phyloP scores from a whole-genome alignment of 352 stramenopile species.

The Aphanomyces cochlioides region DNA sequence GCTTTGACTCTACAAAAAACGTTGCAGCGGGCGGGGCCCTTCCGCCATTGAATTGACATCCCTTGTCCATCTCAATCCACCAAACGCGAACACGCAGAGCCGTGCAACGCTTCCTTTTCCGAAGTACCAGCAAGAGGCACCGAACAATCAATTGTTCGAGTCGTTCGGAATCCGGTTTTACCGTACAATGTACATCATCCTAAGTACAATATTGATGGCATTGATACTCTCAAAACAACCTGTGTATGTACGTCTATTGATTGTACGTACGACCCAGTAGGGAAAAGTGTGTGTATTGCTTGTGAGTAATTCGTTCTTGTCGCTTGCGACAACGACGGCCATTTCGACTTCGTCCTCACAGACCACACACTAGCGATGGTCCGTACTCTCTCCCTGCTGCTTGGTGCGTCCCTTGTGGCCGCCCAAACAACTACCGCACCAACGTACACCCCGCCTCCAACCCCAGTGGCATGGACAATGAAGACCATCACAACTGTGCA shows the following conservation, averaged over 20 bases:
- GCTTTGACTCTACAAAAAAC: no score
- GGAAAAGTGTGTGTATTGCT: neutral
- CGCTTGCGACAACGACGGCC: neutral
- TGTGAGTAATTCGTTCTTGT: neutral
- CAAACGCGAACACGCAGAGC: neutral
- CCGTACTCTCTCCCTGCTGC: slow-evolving; percentile 12
- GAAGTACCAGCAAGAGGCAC: neutral
- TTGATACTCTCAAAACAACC: neutral
- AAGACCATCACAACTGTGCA: slow-evolving; percentile 48
- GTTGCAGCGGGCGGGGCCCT: no score
- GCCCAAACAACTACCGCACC: neutral
- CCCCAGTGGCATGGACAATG: slow-evolving; percentile 42
- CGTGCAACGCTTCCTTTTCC: no score
- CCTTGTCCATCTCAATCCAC: neutral
- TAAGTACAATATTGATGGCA: neutral
- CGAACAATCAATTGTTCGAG: neutral
- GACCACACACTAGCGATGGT: slow-evolving; percentile 19
- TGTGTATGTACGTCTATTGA: neutral
- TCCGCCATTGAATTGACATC: neutral
- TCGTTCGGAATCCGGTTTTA: neutral
- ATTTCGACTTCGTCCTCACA: slow-evolving; percentile 24
- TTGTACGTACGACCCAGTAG: neutral
- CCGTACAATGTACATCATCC: neutral
- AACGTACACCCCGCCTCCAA: neutral
- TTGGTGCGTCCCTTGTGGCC: neutral